These are phyloP conservation scores for Hirschfeldia incana DNA, from an alignment of 345 rosid species.

Conservation along the genomic window DNA sequence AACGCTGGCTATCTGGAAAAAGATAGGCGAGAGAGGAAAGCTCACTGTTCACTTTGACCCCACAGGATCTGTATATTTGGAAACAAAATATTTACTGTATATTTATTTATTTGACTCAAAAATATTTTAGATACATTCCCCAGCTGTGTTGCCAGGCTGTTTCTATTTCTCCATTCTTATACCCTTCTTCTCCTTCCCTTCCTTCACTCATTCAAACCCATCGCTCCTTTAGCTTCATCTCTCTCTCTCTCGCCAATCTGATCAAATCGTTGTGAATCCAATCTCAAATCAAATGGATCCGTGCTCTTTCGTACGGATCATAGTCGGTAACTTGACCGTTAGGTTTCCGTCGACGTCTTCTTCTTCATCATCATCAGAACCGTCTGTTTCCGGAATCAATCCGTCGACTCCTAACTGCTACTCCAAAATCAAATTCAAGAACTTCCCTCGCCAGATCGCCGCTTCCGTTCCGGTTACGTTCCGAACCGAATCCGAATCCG, in stretches of 20 bases:
- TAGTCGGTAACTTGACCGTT: constrained; percentile 72
- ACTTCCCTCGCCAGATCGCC: constrained; percentile 51
- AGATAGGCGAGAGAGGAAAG: constrained; percentile 17
- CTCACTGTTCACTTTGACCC: constrained; percentile 33
- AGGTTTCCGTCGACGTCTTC: constrained; percentile 43
- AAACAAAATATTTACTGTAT: neutral
- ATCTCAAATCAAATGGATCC: constrained; percentile 70
- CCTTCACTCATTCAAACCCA: neutral
- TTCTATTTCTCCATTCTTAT: constrained; percentile 30
- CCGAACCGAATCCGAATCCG: constrained; percentile 38
- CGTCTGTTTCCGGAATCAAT: constrained; percentile 34
- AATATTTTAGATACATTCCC: constrained; percentile 9
- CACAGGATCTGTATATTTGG: constrained; percentile 36
- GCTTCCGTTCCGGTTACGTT: constrained; percentile 37
- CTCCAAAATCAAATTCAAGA: constrained; percentile 66
- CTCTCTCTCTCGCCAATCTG: constrained; percentile 39
- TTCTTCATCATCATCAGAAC: constrained; percentile 37
- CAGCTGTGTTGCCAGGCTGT: constrained; percentile 83
- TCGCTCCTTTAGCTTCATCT: constrained; percentile 30
- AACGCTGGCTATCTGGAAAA: constrained; percentile 18
- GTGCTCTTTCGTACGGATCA: constrained; percentile 82
- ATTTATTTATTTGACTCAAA: neutral
- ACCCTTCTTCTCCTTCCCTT: constrained; percentile 31
- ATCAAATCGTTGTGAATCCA: constrained; percentile 18
- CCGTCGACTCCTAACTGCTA: constrained; percentile 36